Percentiles rank a stretch among this genome's conserved stretches.
These are phyloP conservation scores for Penicillium waksmanii DNA, from an alignment of 495 filamentous ascomycete genomes.

Conservation along the genomic window DNA sequence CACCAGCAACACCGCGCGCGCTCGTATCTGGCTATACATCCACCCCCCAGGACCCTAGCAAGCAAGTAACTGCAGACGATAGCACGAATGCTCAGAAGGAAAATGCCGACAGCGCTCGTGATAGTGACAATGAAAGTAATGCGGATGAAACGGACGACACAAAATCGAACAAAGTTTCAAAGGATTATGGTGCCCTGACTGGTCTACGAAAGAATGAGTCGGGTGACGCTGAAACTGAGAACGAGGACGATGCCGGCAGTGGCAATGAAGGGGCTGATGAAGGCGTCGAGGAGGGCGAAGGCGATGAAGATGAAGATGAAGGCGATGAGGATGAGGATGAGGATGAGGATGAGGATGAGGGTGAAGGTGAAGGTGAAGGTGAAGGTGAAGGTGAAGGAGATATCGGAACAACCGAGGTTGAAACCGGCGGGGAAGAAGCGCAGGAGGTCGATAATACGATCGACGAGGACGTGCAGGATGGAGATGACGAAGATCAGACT, in stretches of 20 bases:
- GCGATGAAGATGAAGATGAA: constrained; percentile 47
- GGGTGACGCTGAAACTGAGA: constrained; percentile 29
- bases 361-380: constrained; percentile 17
- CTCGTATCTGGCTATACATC: constrained; percentile 24
- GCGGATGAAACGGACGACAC: constrained; percentile 59
- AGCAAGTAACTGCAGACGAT: constrained; percentile 21
- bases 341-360: constrained; percentile 49
- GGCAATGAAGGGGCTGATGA: constrained; percentile 46
- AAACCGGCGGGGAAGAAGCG: constrained; percentile 21
- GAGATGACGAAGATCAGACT: constrained; percentile 19
- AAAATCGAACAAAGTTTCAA: constrained; percentile 46
- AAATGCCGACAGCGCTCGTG: constrained; percentile 65
- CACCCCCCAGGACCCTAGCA: constrained; percentile 13
- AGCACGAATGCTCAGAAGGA: constrained; percentile 32
- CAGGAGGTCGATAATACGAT: constrained; percentile 23
- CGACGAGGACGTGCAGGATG: constrained; percentile 31
- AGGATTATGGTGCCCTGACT: constrained; percentile 30
- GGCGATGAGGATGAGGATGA: constrained; percentile 71
- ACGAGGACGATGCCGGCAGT: constrained; percentile 32
- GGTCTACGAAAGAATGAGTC: constrained; percentile 34
- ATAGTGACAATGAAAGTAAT: constrained; percentile 80
- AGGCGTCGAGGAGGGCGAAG: constrained; percentile 53
- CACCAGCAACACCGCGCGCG: constrained; percentile 16
- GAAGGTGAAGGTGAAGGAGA: constrained; percentile 21
- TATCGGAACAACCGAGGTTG: constrained; percentile 21